phyloP scores from a whole-genome alignment of 805 yeast species.

The Tetrapisispora nanseiensis region DNA sequence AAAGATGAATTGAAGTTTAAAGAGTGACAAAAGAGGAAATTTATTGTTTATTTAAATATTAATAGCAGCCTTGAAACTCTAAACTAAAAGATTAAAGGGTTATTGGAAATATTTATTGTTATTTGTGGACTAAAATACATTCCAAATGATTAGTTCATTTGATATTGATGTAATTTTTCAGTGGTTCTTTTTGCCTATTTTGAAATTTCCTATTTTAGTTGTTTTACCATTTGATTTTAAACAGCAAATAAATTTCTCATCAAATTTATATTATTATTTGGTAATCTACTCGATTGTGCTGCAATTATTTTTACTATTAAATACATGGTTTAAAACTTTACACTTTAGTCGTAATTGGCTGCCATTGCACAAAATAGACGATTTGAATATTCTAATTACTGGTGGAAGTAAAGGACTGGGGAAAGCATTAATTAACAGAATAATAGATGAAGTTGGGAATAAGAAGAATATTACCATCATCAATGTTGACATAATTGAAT shows the following conservation, averaged over 20 bases:
- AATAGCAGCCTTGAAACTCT: no score
- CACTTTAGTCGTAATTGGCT: conserved; percentile 8
- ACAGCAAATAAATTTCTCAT: conserved; percentile 2
- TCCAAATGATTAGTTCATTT: background rate
- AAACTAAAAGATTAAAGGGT: no score
- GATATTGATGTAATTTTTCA: conserved; percentile 15
- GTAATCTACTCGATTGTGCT: conserved; percentile 9
- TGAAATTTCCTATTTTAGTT: conserved; percentile 14
- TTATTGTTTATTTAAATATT: no score
- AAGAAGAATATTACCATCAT: conserved; percentile 20
- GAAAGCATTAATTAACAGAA: conserved; percentile 13
- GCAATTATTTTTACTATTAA: conserved; percentile 3
- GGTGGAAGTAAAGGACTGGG: conserved; percentile 36
- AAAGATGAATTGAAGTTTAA: no score
- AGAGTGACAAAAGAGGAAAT: no score
- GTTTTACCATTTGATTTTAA: conserved; percentile 5
- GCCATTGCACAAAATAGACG: conserved; percentile 1
- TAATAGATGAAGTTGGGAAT: conserved; percentile 8
- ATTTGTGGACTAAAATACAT: no score
- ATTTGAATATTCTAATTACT: conserved; percentile 19
- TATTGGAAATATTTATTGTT: no score
- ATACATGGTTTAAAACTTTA: conserved; percentile 4
- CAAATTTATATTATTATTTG: background rate
- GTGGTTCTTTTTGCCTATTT: conserved; percentile 11
- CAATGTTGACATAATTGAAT: conserved; percentile 16